A percentile compares a stretch with the other conserved stretches of the same genome.
These are phyloP conservation scores for Fagopyrum tataricum DNA, from an alignment of 148 eudicot genomes.

Conservation along the genomic window DNA sequence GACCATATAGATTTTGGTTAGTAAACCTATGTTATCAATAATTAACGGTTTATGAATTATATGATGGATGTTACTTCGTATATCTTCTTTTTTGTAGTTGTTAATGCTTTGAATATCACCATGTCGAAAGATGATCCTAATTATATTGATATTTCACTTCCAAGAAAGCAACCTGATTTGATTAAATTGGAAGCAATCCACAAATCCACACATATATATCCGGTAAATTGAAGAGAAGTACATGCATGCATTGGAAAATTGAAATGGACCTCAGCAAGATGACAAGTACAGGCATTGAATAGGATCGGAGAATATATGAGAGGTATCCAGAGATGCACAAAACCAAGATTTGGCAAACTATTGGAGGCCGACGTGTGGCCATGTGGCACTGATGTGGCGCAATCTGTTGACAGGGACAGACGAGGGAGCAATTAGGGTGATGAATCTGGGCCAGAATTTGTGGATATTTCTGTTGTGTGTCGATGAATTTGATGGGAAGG, in stretches of 20 bases:
- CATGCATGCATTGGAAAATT: too few relatives aligned
- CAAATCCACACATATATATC: neutral
- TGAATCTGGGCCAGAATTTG: neutral
- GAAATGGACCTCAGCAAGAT: neutral
- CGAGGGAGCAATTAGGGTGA: neutral
- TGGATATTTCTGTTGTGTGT: neutral
- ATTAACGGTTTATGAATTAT: too few relatives aligned
- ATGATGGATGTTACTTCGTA: too few relatives aligned
- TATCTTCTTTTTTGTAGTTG: too few relatives aligned
- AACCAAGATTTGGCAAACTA: neutral
- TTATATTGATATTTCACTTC: too few relatives aligned
- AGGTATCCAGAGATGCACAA: neutral
- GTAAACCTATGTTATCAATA: too few relatives aligned
- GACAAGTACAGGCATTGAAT: neutral
- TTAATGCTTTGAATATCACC: too few relatives aligned
- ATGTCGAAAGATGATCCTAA: too few relatives aligned
- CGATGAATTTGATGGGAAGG: neutral
- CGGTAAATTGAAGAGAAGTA: too few relatives aligned
- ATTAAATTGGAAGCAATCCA: too few relatives aligned
- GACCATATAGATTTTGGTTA: too few relatives aligned
- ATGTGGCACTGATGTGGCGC: neutral
- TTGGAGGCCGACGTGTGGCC: neutral
- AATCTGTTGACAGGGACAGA: conserved; percentile 6
- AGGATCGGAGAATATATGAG: neutral
- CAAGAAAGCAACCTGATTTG: too few relatives aligned